phyloP scores from a whole-genome alignment of 2,329 filamentous ascomycete genomes.

The Colletotrichum theobromicola region DNA sequence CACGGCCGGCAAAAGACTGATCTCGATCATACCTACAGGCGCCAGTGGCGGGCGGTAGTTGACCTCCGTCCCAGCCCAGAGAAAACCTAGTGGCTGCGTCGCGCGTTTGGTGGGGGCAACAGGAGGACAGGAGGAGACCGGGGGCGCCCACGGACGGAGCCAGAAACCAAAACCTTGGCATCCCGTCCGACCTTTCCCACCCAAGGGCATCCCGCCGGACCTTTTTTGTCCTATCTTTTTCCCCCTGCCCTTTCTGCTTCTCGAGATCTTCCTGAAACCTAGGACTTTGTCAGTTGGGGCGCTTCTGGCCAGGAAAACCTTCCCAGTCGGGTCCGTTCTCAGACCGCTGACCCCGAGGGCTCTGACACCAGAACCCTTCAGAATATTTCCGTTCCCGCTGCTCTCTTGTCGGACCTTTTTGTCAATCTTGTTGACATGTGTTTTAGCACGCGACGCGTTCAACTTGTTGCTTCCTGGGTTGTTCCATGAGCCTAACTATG shows the following conservation, averaged over 20 bases:
- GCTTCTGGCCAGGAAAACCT: neutral
- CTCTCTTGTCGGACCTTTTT: neutral
- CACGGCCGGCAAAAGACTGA: neutral
- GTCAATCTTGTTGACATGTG: neutral
- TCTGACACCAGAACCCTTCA: neutral
- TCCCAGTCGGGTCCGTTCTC: neutral
- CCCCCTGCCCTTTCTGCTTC: neutral
- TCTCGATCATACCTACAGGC: conserved; percentile 5
- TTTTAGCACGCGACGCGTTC: neutral
- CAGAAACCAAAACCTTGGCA: conserved; percentile 17
- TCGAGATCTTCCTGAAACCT: conserved; percentile 13
- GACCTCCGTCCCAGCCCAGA: neutral
- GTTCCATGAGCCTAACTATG: neutral
- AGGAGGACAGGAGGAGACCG: neutral
- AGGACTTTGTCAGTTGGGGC: conserved; percentile 1
- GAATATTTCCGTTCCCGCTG: neutral
- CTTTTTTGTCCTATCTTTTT: neutral
- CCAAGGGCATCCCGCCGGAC: neutral
- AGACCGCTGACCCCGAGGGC: neutral
- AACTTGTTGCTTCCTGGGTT: neutral
- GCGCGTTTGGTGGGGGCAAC: neutral
- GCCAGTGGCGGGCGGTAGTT: conserved; percentile 13
- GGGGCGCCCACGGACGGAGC: neutral
- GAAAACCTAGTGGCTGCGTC: neutral
- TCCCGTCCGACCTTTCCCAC: conserved; percentile 10